Evolutionary conservation across 2,329 filamentous ascomycete species (phyloP).

Genomic region (Dactylellina sp.): DNA sequence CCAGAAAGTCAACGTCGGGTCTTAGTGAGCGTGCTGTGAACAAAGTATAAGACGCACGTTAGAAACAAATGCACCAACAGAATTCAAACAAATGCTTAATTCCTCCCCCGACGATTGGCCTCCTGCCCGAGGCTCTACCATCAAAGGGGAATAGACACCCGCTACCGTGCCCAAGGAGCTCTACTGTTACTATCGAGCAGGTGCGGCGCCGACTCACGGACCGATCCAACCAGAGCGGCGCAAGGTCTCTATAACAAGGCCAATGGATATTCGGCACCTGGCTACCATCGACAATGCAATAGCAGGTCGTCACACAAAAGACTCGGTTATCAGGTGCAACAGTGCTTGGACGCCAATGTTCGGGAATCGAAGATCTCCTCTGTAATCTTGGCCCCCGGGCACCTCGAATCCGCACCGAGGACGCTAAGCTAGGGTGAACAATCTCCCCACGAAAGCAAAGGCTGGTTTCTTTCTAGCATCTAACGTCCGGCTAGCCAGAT

Average conservation of each 20-base stretch:
- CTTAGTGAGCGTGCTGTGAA: constrained; percentile 8
- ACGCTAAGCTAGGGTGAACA: constrained; percentile 37
- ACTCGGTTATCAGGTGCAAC: too few species aligned
- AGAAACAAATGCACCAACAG: constrained; percentile 15
- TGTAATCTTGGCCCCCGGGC: constrained; percentile 3
- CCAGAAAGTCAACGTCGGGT: constrained; percentile 7
- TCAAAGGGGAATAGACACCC: constrained; percentile 23
- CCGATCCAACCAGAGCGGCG: not conserved
- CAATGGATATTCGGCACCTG: not conserved
- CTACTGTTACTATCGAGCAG: constrained; percentile 17
- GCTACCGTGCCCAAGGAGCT: constrained; percentile 24
- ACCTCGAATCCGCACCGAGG: constrained; percentile 4
- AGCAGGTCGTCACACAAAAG: too few species aligned
- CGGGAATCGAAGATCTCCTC: constrained; percentile 39
- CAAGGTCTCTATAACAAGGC: not conserved
- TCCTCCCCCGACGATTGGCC: constrained; percentile 23
- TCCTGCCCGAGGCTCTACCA: not conserved
- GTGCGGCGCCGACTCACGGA: constrained; percentile 17
- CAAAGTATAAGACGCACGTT: too few species aligned
- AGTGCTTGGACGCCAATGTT: constrained; percentile 40
- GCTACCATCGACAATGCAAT: not conserved
- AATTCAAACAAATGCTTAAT: constrained; percentile 3
- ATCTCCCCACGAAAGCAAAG: constrained; percentile 36
- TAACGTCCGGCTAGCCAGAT: constrained; percentile 27
- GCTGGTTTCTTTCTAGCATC: constrained; percentile 18